phyloP scores from a whole-genome alignment of 176 grass and related monocot genomes.

The Rhynchospora breviuscula region DNA sequence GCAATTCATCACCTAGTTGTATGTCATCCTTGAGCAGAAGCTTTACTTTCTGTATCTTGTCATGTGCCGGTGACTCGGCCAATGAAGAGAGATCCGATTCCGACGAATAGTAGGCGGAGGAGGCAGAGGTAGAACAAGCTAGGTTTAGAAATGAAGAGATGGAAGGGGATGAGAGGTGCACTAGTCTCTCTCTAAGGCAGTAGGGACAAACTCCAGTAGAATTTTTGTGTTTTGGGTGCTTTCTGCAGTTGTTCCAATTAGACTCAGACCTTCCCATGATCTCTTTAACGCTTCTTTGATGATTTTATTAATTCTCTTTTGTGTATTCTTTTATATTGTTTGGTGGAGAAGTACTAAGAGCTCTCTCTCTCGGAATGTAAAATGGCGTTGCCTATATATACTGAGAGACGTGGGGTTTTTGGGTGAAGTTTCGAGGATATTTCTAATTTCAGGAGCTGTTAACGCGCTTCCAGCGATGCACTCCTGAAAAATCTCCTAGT shows the following conservation, averaged over 20 bases:
- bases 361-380: slow-evolving; percentile 3
- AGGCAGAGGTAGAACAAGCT: slow-evolving; percentile 11
- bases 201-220: slow-evolving; percentile 51
- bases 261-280: slow-evolving; percentile 25
- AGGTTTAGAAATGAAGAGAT: slow-evolving; percentile 37
- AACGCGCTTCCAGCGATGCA: neutral
- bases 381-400: slow-evolving; percentile 1
- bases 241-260: slow-evolving; percentile 42
- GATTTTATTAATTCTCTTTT: neutral
- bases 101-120: slow-evolving; percentile 33
- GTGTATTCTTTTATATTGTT: neutral
- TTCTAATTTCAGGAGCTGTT: slow-evolving; percentile 25
- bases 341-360: neutral
- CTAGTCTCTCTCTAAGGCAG: slow-evolving; percentile 72
- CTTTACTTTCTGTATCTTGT: neutral
- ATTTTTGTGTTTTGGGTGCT: slow-evolving; percentile 48
- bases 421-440: slow-evolving; percentile 14
- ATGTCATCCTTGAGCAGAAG: slow-evolving; percentile 28
- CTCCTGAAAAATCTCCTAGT: neutral
- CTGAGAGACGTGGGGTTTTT: neutral
- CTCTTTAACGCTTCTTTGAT: neutral
- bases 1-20: slow-evolving; percentile 11
- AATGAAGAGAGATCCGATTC: slow-evolving; percentile 41
- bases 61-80: slow-evolving; percentile 26
- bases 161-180: slow-evolving; percentile 31